Conservation (phyloP, 441 rosid species). For the Corymbia citriodora region DNA sequence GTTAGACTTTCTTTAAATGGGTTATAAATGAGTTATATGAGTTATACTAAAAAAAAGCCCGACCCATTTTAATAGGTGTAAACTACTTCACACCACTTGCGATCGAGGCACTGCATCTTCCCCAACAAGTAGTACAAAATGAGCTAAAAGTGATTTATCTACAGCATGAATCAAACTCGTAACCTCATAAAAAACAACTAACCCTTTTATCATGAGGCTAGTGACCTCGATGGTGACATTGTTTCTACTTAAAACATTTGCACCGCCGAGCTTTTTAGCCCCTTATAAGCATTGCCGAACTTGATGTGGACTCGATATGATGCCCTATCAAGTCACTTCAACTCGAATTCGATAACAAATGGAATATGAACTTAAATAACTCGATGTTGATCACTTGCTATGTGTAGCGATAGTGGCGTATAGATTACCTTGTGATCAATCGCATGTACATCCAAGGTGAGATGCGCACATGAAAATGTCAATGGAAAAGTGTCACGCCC, state of each 20-base stretch:
- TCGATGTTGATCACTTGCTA: neutral
- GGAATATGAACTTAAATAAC: neutral
- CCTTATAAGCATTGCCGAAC: neutral
- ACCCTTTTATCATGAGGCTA: neutral
- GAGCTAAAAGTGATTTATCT: neutral
- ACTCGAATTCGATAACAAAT: neutral
- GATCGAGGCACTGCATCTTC: neutral
- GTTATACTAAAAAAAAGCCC: too few species aligned
- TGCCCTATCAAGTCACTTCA: neutral
- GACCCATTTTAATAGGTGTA: too few species aligned
- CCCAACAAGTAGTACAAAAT: neutral
- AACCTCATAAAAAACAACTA: neutral
- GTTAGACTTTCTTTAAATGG: too few species aligned
- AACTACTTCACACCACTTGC: fast-evolving
- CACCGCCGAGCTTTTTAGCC: neutral
- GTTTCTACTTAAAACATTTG: neutral
- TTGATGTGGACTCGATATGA: neutral
- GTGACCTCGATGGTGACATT: neutral
- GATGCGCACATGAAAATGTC: neutral
- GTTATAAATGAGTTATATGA: too few species aligned
- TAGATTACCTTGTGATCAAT: neutral
- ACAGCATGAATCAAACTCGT: neutral
- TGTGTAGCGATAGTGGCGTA: neutral
- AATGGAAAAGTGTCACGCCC: neutral
- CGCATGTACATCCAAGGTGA: neutral